phyloP scores from a whole-genome alignment of 768 basidiomycete species.

The Ramaria rubella region DNA sequence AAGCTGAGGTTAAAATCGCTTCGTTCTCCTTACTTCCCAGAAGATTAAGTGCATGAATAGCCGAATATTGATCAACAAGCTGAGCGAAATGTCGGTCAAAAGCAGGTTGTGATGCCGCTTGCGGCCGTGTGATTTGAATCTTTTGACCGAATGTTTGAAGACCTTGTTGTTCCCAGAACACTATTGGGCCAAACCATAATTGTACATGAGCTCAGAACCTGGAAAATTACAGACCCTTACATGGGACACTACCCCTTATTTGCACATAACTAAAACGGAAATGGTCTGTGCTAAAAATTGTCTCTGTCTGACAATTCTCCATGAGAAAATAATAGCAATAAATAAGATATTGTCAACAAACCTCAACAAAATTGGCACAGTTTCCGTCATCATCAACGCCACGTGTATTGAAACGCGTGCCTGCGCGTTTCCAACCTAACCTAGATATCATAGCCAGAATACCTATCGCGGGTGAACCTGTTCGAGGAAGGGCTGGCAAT shows the following conservation, averaged over 20 bases:
- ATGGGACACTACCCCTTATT: conserved; percentile 90
- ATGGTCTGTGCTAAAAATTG: conserved; percentile 78
- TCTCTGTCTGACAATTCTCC: conserved; percentile 64
- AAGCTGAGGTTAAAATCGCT: conserved; percentile 72
- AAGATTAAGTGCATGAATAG: conserved; percentile 83
- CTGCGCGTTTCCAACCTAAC: conserved; percentile 90
- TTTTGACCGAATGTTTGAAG: conserved; percentile 89
- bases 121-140: conserved; percentile 92
- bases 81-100: conserved; percentile 92
- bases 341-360: conserved; percentile 24
- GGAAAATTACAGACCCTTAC: conserved; percentile 43
- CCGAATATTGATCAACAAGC: conserved; percentile 78
- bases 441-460: conserved; percentile 80
- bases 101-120: conserved; percentile 87
- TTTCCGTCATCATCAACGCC: conserved; percentile 95
- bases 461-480: conserved; percentile 64
- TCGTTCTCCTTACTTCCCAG: conserved; percentile 93
- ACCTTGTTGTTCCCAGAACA: conserved; percentile 99
- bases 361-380: conserved; percentile 96
- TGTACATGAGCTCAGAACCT: neutral
- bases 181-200: conserved; percentile 33
- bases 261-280: conserved; percentile 90
- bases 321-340: neutral
- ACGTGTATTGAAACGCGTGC: conserved; percentile 94
- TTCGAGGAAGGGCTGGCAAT: conserved; percentile 65